Evolutionary conservation across 2,329 filamentous ascomycete species (phyloP), one percentile per base, ranked within the genome.

Genomic region (Fonsecaea erecta): DNA sequence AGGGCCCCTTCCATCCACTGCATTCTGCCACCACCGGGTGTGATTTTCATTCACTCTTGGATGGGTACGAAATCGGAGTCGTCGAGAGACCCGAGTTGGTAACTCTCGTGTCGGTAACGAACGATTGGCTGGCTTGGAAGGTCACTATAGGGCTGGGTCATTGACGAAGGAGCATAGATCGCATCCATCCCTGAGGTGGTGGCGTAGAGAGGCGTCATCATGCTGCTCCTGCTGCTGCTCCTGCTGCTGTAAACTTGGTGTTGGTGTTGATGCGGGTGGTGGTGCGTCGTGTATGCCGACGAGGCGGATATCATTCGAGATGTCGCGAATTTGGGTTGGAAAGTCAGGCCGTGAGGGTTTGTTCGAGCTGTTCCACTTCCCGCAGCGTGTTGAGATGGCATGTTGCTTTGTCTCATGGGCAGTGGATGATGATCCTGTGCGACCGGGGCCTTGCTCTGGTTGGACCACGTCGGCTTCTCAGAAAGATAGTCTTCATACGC

Each of bases 401-500:
- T 18, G 14, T 60, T 52, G 30, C 57, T 52, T 52, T 30, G 57
- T 28, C 43, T 24, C 18, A 37, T 14, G n/a, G n/a, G n/a, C n/a
- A n/a, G n/a, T n/a, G n/a, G n/a, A n/a, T n/a, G 14, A 37, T 60
- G n/a, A 3, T 37, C 9, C 40, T 52, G 40, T 21, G 26, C 26
- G n/a, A 16, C 40, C 18, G 55, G 9, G 21, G n/a, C n/a, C n/a
- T 16, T 9, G 28, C 34, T 12, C n/a, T 60, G 11, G n/a, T 32
- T 30, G 43, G 24, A 24, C 32, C n/a, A 18, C 30, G 18, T 32
- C 9, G n/a, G 37, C 5, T 18, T 52, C 21, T 21, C 14, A 18
- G 57, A 30, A 2, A 32, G 57, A 26, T 37, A 35, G 11, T 14
- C 30, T 11, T 52, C 57, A 24, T 16, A 46, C 3, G 11, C 12